A percentile compares a stretch with the other conserved stretches of the same genome.
phyloP scores from a whole-genome alignment of 768 basidiomycete species.

The Neoboletus magnificus region DNA sequence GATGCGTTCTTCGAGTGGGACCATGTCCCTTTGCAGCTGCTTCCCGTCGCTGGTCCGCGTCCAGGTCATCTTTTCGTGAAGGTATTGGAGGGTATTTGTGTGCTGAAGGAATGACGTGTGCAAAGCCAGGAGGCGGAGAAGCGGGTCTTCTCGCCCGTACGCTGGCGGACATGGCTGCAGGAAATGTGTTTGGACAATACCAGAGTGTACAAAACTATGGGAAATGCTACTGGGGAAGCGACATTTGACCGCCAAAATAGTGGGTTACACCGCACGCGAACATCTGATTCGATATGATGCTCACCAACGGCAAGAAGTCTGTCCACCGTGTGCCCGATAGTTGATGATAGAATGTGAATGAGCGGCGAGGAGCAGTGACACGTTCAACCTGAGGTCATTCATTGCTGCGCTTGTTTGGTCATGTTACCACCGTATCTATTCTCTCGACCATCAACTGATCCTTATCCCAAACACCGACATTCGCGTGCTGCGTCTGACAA shows the following conservation, averaged over 20 bases:
- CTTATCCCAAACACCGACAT: too few species aligned
- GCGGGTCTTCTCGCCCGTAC: constrained; percentile 68
- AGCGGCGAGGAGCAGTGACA: not conserved
- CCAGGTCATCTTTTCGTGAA: constrained; percentile 58
- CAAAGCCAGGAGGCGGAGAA: constrained; percentile 56
- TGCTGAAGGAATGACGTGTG: constrained; percentile 31
- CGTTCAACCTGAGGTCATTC: not conserved
- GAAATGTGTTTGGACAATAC: constrained; percentile 14
- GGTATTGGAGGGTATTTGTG: constrained; percentile 59
- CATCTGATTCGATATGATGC: not conserved
- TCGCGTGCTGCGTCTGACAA: too few species aligned
- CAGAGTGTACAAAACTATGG: constrained; percentile 21
- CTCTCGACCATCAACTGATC: too few species aligned
- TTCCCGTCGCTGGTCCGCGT: constrained; percentile 68
- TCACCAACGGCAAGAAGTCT: not conserved
- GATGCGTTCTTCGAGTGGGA: constrained; percentile 45
- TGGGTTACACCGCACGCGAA: not conserved
- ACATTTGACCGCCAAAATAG: not conserved
- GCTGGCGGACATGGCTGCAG: constrained; percentile 37
- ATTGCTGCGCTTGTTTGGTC: constrained; percentile 18
- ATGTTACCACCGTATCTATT: too few species aligned
- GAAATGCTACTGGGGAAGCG: not conserved
- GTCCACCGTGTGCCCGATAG: not conserved
- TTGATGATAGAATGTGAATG: not conserved
- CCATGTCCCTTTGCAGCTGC: constrained; percentile 65